Conservation (phyloP, 2,329 filamentous ascomycete species). For the Colletotrichum sublineola region DNA sequence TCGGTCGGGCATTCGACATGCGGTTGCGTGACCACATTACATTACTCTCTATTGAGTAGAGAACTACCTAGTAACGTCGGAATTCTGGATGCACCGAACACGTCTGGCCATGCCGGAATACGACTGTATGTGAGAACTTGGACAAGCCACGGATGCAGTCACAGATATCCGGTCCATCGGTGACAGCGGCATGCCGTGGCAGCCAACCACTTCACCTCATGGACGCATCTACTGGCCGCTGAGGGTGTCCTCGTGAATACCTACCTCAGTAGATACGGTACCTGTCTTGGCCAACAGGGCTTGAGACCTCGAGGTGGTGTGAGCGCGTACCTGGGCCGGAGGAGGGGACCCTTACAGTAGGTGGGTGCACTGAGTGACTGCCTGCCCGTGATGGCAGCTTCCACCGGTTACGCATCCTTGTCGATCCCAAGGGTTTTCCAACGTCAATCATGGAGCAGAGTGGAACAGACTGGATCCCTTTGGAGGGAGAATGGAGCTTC, state of each 20-base stretch:
- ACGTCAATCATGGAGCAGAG: slow-evolving; percentile 13
- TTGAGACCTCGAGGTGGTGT: background rate
- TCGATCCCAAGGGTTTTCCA: slow-evolving; percentile 28
- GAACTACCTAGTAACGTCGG: too few relatives aligned
- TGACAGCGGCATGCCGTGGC: slow-evolving; percentile 35
- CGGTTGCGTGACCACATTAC: slow-evolving; percentile 21
- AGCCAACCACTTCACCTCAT: slow-evolving; percentile 32
- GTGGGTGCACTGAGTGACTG: too few relatives aligned
- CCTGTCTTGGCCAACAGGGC: slow-evolving; percentile 11
- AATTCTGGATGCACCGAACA: slow-evolving; percentile 24
- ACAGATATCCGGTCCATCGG: slow-evolving; percentile 23
- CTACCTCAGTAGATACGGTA: too few relatives aligned
- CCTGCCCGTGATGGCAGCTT: background rate
- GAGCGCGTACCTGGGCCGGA: slow-evolving; percentile 39
- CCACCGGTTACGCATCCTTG: slow-evolving; percentile 22
- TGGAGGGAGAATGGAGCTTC: slow-evolving; percentile 5
- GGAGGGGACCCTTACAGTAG: slow-evolving; percentile 31
- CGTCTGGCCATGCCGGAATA: slow-evolving; percentile 19
- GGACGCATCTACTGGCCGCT: slow-evolving; percentile 11
- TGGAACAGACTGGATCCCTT: slow-evolving; percentile 9
- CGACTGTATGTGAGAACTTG: slow-evolving; percentile 4
- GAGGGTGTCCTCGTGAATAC: slow-evolving; percentile 35
- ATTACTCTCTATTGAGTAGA: too few relatives aligned
- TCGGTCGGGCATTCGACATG: slow-evolving; percentile 15
- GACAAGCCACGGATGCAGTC: slow-evolving; percentile 28